Conservation (phyloP, 345 rosid genomes). For the Eucalyptus marginata region DNA sequence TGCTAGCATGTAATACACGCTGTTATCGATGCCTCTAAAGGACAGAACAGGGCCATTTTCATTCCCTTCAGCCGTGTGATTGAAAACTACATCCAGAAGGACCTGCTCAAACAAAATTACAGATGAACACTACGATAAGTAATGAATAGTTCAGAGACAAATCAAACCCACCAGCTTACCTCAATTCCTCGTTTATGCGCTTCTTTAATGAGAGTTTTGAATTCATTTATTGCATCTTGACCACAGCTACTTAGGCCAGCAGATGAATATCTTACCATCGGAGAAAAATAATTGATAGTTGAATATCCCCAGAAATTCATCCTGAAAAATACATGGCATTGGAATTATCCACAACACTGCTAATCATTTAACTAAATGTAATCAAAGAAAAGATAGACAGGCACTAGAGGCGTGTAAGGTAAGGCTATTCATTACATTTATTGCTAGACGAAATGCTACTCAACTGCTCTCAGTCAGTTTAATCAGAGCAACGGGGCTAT, state of each 20-base stretch:
- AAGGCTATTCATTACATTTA: background rate
- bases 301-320: conserved; percentile 98
- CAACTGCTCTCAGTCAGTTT: background rate
- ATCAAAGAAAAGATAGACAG: background rate
- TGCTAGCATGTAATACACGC: conserved; percentile 93
- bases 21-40: conserved; percentile 88
- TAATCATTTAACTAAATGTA: background rate
- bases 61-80: conserved; percentile 98
- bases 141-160: background rate
- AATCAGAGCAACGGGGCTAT: background rate
- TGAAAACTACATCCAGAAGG: conserved; percentile 85
- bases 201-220: conserved; percentile 76
- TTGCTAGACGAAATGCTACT: background rate
- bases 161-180: conserved; percentile 23
- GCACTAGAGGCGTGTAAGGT: background rate
- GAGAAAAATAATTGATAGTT: conserved; percentile 78
- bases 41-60: conserved; percentile 81
- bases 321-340: conserved; percentile 33
- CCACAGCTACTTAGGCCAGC: conserved; percentile 43
- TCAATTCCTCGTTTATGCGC: conserved; percentile 96
- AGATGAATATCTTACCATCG: conserved; percentile 88
- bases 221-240: conserved; percentile 70
- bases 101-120: background rate
- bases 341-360: background rate
- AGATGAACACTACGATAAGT: background rate